A percentile compares a stretch with the other conserved stretches of the same genome.
Evolutionary conservation across 2,329 filamentous ascomycete genomes (phyloP).

Genomic region (Pseudocercospora cruenta): DNA sequence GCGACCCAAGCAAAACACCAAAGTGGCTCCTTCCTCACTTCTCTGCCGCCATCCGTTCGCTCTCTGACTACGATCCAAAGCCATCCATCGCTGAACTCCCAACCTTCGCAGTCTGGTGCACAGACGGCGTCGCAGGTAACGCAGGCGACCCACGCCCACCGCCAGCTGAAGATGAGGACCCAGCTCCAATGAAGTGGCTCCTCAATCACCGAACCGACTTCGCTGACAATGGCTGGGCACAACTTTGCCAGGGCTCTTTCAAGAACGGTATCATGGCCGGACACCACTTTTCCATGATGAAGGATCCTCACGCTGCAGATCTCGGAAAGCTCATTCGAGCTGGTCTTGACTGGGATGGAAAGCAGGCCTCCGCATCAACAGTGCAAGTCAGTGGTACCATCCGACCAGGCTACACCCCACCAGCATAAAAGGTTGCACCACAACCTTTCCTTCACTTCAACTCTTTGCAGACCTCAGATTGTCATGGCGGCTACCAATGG

Average conservation of each 20-base stretch:
- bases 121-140: constrained; percentile 70
- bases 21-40: constrained; percentile 77
- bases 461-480: constrained; percentile 24
- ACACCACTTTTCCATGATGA: constrained; percentile 79
- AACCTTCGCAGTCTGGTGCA: constrained; percentile 70
- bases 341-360: constrained; percentile 40
- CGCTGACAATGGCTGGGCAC: constrained; percentile 69
- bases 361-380: neutral
- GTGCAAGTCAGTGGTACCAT: constrained; percentile 1
- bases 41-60: constrained; percentile 66
- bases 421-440: constrained; percentile 22
- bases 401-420: neutral
- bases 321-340: constrained; percentile 49
- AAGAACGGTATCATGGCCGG: constrained; percentile 70
- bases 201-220: constrained; percentile 75
- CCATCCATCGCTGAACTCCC: constrained; percentile 65
- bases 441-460: constrained; percentile 21
- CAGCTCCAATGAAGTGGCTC: constrained; percentile 64
- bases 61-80: constrained; percentile 70
- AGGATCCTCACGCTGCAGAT: constrained; percentile 52
- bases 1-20: constrained; percentile 63
- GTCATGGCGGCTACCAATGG: constrained; percentile 26
- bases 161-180: constrained; percentile 61
- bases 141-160: constrained; percentile 68
- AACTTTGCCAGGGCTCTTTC: constrained; percentile 64